Evolutionary conservation across 345 rosid genomes (phyloP).

Genomic region (Erucastrum elatum): DNA sequence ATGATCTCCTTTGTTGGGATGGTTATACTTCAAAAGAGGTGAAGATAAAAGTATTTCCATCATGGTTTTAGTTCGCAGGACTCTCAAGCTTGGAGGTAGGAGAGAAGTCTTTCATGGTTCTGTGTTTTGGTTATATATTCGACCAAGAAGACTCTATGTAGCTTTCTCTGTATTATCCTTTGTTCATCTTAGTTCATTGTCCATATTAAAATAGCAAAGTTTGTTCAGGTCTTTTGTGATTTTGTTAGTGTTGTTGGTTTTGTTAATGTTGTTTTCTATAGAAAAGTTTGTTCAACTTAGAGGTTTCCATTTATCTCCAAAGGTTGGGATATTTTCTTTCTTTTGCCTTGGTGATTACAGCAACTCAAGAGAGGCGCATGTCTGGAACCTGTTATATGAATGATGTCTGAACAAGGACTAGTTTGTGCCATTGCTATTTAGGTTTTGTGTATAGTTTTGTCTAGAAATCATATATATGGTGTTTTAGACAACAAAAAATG

Average conservation of each 20-base stretch:
- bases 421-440: background rate
- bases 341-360: background rate
- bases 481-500: background rate
- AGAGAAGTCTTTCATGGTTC: background rate
- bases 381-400: background rate
- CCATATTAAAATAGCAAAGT: background rate
- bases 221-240: conserved; percentile 14
- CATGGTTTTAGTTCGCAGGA: background rate
- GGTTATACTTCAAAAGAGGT: conserved; percentile 69
- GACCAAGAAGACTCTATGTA: background rate
- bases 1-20: conserved; percentile 58
- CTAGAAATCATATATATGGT: background rate
- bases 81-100: background rate
- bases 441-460: background rate
- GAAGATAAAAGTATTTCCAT: conserved; percentile 24
- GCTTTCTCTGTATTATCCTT: conserved; percentile 3
- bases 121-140: background rate
- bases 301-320: background rate
- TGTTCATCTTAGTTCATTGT: conserved; percentile 15
- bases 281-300: no score
- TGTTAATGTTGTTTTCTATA: no score
- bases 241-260: background rate
- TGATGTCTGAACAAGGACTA: background rate
- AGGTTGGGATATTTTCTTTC: background rate
- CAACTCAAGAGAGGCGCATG: background rate